Base-by-base conservation (phyloP, 331 rosid species). In the Pyrus hybrid region DNA sequence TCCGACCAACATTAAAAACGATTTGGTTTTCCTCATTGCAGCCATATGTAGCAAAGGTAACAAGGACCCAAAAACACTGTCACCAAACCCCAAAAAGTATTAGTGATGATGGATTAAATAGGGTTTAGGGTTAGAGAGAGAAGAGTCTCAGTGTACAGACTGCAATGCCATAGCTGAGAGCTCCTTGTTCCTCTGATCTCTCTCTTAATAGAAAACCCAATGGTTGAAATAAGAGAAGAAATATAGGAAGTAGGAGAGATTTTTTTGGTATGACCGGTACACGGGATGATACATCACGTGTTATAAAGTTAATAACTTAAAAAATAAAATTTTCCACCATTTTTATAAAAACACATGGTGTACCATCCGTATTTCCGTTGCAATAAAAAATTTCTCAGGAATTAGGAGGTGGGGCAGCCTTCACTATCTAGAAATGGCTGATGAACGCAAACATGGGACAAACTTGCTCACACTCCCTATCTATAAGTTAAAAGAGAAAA, bases 11-110 rank as follows among this genome's bases (percentile, higher is more conserved):
- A 63, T 47, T 4, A 84, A 17, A n/a, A 62, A 35, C 72, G 81
- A 76, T 84, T 82, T 86, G 8, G 76, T 68, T 62, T 78, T 82
- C 0, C 58, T 84, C 82, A 82, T 79, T 18, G 81, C 20, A 56
- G 74, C 80, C 82, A 76, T 79, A 65, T 53, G 58, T 6, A 20
- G 58, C 7, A 25, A 25, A 62, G 67, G 10, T 62, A 21, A 11
- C 17, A 13, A 23, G 22, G 21, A 30, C 16, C 57, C 57, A 13
- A 56, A 30, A 10, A 11, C 14, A 11, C 41, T n/a, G n/a, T n/a
- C n/a, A 12, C 54, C 30, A 25, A 25, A 25, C 58, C 41, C 43
- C 2, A n/a, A 71, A 25, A 2, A 12, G 33, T 20, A 54, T 20
- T 18, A 20, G 61, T 54, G 61, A 10, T 8, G 23, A 20, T 41